These are phyloP conservation scores for Schwanniomyces pseudopolymorphus DNA, from an alignment of 805 yeast genomes.

Conservation along the genomic window DNA sequence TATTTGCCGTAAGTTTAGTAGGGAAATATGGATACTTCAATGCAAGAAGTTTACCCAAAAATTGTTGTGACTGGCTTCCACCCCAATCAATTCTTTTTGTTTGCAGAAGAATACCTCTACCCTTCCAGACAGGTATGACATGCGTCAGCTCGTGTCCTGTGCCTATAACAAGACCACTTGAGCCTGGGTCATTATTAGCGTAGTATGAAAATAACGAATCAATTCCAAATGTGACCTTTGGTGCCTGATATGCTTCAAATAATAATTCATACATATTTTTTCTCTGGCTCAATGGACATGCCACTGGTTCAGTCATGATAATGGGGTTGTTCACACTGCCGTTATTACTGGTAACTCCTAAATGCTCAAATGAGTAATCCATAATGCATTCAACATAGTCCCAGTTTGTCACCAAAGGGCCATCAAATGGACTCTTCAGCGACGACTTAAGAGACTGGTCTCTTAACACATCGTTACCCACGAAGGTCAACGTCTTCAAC, in stretches of 20 bases:
- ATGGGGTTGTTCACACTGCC: conserved; percentile 73
- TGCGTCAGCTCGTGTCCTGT: conserved; percentile 82
- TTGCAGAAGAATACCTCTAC: conserved; percentile 61
- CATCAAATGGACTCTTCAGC: conserved; percentile 82
- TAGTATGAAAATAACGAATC: conserved; percentile 80
- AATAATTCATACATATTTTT: conserved; percentile 73
- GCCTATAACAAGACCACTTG: conserved; percentile 72
- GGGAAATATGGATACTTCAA: conserved; percentile 94
- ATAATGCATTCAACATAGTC: conserved; percentile 79
- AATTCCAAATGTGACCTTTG: conserved; percentile 76
- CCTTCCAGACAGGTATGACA: conserved; percentile 77
- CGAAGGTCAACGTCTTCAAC: conserved; percentile 60
- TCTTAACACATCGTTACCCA: conserved; percentile 78
- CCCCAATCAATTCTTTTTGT: conserved; percentile 91
- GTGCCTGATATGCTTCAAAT: conserved; percentile 79
- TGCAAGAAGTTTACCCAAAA: conserved; percentile 58
- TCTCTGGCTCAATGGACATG: conserved; percentile 69
- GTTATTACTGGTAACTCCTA: conserved; percentile 55
- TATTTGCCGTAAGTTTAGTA: conserved; percentile 58
- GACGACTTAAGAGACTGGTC: conserved; percentile 70
- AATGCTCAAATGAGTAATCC: conserved; percentile 79
- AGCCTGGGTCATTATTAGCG: conserved; percentile 48
- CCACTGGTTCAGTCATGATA: conserved; percentile 75
- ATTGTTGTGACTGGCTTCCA: conserved; percentile 70
- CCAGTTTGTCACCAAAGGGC: conserved; percentile 87